These are phyloP conservation scores for Cutaneotrichosporon sp. DNA, from an alignment of 1,284 basidiomycete genomes.

Conservation along the genomic window DNA sequence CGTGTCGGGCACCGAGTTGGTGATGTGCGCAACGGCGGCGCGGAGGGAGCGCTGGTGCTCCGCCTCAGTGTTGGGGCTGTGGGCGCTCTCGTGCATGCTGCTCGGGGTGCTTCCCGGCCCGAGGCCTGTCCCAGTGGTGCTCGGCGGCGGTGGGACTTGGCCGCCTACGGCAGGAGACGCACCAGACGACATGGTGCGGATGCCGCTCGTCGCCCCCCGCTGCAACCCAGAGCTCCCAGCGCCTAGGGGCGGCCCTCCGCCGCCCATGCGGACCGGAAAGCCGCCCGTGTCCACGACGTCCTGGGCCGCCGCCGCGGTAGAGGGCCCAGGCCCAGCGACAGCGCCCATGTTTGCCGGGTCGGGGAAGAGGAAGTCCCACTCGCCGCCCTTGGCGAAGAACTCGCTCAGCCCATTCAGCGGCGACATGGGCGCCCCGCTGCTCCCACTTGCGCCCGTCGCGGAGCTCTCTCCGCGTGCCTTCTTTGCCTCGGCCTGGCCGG, in stretches of 20 bases:
- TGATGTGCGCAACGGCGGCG: constrained; percentile 28
- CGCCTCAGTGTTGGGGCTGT: constrained; percentile 11
- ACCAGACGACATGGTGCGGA: not conserved
- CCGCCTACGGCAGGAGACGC: not conserved
- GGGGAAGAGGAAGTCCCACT: constrained; percentile 26
- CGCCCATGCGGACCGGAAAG: constrained; percentile 12
- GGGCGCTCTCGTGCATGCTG: not conserved
- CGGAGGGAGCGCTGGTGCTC: constrained; percentile 26
- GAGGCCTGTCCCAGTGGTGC: not conserved
- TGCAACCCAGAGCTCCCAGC: not conserved
- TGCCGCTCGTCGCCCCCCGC: not conserved
- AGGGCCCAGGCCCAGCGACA: constrained; percentile 19
- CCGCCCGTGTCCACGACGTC: not conserved
- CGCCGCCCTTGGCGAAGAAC: constrained; percentile 7
- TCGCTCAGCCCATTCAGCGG: constrained; percentile 4
- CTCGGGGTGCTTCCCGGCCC: not conserved
- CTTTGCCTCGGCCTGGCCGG: not conserved
- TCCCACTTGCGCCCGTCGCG: not conserved
- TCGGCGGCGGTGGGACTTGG: not conserved
- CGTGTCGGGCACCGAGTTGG: constrained; percentile 10
- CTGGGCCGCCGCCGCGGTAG: constrained; percentile 1
- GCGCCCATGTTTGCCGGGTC: constrained; percentile 14
- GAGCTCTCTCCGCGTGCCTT: not conserved
- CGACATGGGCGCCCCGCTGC: not conserved
- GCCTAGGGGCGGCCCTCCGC: constrained; percentile 2